These are phyloP conservation scores for Kodamaea sp. DNA, from an alignment of 1,139 yeast genomes.

Conservation along the genomic window DNA sequence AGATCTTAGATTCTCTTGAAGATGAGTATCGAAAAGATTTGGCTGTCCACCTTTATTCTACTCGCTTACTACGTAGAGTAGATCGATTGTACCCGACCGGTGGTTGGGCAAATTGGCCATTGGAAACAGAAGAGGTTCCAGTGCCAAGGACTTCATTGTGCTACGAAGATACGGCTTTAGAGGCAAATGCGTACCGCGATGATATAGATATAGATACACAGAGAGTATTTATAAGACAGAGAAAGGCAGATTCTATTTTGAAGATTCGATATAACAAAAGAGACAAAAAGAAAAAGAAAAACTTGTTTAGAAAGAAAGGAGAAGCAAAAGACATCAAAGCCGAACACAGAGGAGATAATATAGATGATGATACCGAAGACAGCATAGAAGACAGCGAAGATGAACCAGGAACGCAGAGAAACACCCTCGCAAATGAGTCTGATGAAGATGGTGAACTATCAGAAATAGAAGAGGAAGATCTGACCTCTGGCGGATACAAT, in stretches of 20 bases:
- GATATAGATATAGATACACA: constrained; percentile 17
- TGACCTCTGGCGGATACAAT: too few relatives aligned
- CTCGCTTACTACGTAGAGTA: constrained; percentile 37
- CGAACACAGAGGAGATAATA: neutral
- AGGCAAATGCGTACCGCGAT: constrained; percentile 13
- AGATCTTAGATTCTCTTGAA: constrained; percentile 37
- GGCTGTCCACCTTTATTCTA: constrained; percentile 50
- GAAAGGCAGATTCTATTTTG: neutral
- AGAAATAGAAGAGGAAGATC: constrained; percentile 7
- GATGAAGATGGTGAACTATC: neutral
- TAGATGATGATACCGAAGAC: neutral
- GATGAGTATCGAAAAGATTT: constrained; percentile 44
- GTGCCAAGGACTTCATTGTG: constrained; percentile 25
- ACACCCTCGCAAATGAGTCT: neutral
- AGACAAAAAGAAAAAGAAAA: neutral
- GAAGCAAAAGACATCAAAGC: neutral
- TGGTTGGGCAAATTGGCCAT: constrained; percentile 50
- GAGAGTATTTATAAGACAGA: neutral
- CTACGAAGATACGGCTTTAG: constrained; percentile 23
- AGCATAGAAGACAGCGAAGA: neutral
- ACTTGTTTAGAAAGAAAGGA: neutral
- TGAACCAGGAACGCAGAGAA: neutral
- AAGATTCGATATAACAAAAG: constrained; percentile 1
- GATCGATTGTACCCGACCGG: constrained; percentile 35
- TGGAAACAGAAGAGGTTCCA: constrained; percentile 29